phyloP scores from a whole-genome alignment of 1,284 basidiomycete genomes.

The Schizophyllum commune region DNA sequence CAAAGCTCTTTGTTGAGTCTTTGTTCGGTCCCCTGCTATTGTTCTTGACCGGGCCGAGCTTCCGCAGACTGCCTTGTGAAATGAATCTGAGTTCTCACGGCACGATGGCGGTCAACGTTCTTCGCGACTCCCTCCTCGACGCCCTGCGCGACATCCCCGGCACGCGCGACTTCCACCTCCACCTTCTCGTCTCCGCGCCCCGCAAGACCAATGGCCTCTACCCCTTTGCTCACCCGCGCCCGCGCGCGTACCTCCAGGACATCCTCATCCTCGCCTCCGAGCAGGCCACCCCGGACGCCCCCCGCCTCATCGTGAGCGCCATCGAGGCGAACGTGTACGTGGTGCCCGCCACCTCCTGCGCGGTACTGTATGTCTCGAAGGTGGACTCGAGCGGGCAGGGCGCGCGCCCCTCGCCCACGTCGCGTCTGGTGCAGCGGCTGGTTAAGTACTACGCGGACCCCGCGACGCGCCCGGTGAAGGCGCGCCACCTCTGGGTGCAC shows the following conservation, averaged over 20 bases:
- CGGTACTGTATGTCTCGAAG: slow-evolving; percentile 88
- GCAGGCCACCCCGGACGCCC: slow-evolving; percentile 17
- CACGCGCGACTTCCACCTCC: slow-evolving; percentile 62
- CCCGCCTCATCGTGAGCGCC: slow-evolving; percentile 60
- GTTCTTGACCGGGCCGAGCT: background rate
- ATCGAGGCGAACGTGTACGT: slow-evolving; percentile 82
- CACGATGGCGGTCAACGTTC: slow-evolving; percentile 11
- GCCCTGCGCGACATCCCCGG: slow-evolving; percentile 54
- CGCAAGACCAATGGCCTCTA: slow-evolving; percentile 66
- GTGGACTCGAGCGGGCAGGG: slow-evolving; percentile 89
- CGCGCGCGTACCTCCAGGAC: slow-evolving; percentile 63
- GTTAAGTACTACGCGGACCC: slow-evolving; percentile 64
- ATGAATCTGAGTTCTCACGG: background rate
- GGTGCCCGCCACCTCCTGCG: slow-evolving; percentile 57
- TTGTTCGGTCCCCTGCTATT: slow-evolving; percentile 1
- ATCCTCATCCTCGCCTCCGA: slow-evolving; percentile 71
- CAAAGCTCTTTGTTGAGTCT: background rate
- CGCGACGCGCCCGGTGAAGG: slow-evolving; percentile 50
- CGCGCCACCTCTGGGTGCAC: slow-evolving; percentile 67
- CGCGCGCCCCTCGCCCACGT: slow-evolving; percentile 51
- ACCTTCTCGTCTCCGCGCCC: slow-evolving; percentile 67
- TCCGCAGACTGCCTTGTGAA: background rate
- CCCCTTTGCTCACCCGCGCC: slow-evolving; percentile 62
- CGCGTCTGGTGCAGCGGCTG: slow-evolving; percentile 61
- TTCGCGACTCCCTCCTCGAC: slow-evolving; percentile 60